phyloP scores from a whole-genome alignment of 495 filamentous ascomycete genomes.

The Hypoxylon rickii region DNA sequence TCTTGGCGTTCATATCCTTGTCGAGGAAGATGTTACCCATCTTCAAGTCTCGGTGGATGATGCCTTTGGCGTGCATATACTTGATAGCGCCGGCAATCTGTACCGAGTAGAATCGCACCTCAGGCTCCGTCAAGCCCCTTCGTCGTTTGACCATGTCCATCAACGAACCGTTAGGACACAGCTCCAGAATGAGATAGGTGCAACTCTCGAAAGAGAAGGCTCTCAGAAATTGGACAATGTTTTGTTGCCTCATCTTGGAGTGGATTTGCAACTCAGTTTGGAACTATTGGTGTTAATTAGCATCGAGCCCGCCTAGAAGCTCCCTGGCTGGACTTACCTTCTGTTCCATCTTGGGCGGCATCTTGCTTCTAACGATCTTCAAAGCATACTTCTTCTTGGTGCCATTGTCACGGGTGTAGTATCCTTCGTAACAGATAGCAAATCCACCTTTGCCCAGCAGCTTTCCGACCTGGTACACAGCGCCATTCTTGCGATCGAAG shows the following conservation, averaged over 20 bases:
- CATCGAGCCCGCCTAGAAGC: neutral
- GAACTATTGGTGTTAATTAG: conserved; percentile 68
- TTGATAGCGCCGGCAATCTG: conserved; percentile 96
- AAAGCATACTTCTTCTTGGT: conserved; percentile 74
- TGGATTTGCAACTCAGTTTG: conserved; percentile 97
- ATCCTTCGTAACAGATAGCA: conserved; percentile 84
- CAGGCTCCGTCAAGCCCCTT: conserved; percentile 83
- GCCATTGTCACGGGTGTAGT: conserved; percentile 54
- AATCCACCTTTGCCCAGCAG: conserved; percentile 94
- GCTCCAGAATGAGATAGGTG: conserved; percentile 91
- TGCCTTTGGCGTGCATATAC: conserved; percentile 91
- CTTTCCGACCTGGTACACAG: conserved; percentile 80
- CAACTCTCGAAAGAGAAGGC: conserved; percentile 87
- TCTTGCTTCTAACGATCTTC: conserved; percentile 89
- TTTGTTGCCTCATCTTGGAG: conserved; percentile 91
- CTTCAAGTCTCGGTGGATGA: conserved; percentile 96
- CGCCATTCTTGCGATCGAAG: conserved; percentile 64
- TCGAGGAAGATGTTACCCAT: conserved; percentile 98
- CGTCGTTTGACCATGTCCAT: conserved; percentile 96
- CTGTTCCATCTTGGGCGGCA: conserved; percentile 80
- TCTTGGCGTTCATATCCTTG: conserved; percentile 93
- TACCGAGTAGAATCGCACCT: conserved; percentile 87
- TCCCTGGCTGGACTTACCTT: conserved; percentile 63
- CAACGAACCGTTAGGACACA: conserved; percentile 95
- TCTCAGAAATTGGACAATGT: conserved; percentile 92